A percentile compares a stretch with the other conserved stretches of the same genome.
phyloP scores from a whole-genome alignment of 2,329 filamentous ascomycete genomes.

The Epichloe coenophiala region DNA sequence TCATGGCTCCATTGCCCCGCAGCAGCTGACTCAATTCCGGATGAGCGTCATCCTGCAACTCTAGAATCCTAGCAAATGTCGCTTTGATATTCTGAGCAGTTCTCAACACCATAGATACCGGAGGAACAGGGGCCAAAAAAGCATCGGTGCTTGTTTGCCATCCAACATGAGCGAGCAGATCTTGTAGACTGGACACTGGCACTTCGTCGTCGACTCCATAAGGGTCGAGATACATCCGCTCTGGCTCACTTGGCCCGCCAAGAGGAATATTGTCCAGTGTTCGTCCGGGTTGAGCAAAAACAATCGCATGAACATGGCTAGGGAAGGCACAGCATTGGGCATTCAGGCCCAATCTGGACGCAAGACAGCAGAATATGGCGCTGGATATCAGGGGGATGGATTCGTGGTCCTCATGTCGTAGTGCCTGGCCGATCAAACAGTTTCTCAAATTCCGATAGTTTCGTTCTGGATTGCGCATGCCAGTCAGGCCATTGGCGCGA shows the following conservation, averaged over 20 bases:
- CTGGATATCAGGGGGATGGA: slow-evolving; percentile 79
- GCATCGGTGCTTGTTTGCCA: slow-evolving; percentile 27
- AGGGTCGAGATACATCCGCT: slow-evolving; percentile 69
- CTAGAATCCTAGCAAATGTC: slow-evolving; percentile 33
- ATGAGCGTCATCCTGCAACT: slow-evolving; percentile 15
- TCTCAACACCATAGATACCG: slow-evolving; percentile 56
- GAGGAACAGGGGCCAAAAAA: slow-evolving; percentile 51
- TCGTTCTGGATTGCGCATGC: slow-evolving; percentile 47
- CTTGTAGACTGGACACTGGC: slow-evolving; percentile 40
- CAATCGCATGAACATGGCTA: slow-evolving; percentile 71
- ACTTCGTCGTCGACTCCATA: slow-evolving; percentile 61
- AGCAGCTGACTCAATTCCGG: slow-evolving; percentile 20
- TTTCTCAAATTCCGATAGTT: slow-evolving; percentile 74
- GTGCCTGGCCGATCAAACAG: slow-evolving; percentile 72
- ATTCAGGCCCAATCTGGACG: slow-evolving; percentile 57
- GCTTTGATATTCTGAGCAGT: slow-evolving; percentile 66
- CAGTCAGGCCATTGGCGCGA: slow-evolving; percentile 52
- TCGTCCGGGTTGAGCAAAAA: slow-evolving; percentile 46
- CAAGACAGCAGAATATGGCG: slow-evolving; percentile 74
- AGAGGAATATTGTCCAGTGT: slow-evolving; percentile 41
- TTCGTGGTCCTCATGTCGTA: slow-evolving; percentile 59
- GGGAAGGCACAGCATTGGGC: slow-evolving; percentile 73
- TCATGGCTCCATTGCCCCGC: slow-evolving; percentile 24
- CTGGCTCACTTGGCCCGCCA: slow-evolving; percentile 23
- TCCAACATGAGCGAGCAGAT: slow-evolving; percentile 36